These are phyloP conservation scores for Saccharomycopsis hybrid DNA, from an alignment of 1,139 yeast species.

Conservation along the genomic window DNA sequence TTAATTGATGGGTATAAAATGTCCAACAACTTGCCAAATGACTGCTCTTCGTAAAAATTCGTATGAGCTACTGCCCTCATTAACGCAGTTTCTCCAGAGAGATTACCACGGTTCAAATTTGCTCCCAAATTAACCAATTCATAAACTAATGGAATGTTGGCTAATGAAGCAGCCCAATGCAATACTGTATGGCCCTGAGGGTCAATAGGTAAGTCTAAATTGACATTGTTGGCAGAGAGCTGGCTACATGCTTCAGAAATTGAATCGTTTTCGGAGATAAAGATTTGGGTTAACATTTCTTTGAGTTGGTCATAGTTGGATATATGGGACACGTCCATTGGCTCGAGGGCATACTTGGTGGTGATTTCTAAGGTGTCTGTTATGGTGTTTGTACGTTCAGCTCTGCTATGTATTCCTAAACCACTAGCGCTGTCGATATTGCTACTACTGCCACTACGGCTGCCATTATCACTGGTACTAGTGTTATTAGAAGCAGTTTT, in stretches of 20 bases:
- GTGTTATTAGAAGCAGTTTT: constrained; percentile 20
- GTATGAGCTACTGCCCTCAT: constrained; percentile 86
- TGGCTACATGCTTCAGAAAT: constrained; percentile 25
- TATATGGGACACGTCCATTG: constrained; percentile 22
- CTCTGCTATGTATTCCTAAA: too few relatives aligned
- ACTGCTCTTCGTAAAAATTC: constrained; percentile 70
- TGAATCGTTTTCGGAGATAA: constrained; percentile 39
- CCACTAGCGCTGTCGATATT: too few relatives aligned
- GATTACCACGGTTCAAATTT: constrained; percentile 63
- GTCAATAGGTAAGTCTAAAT: constrained; percentile 81
- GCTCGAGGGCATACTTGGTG: constrained; percentile 6
- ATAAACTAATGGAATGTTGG: constrained; percentile 64
- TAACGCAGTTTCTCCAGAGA: constrained; percentile 84
- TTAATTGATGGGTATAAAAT: constrained; percentile 70
- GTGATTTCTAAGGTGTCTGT: not conserved
- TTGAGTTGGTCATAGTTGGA: constrained; percentile 42
- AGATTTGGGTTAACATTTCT: constrained; percentile 50
- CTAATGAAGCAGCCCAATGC: constrained; percentile 96
- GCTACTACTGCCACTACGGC: too few relatives aligned
- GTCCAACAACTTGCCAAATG: constrained; percentile 69
- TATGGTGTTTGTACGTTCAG: too few relatives aligned
- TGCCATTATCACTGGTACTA: too few relatives aligned
- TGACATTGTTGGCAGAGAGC: constrained; percentile 33
- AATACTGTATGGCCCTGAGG: constrained; percentile 89
- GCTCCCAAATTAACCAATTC: constrained; percentile 61